These are phyloP conservation scores for Phytopythium delawarense DNA, from an alignment of 352 stramenopile species.

Conservation along the genomic window DNA sequence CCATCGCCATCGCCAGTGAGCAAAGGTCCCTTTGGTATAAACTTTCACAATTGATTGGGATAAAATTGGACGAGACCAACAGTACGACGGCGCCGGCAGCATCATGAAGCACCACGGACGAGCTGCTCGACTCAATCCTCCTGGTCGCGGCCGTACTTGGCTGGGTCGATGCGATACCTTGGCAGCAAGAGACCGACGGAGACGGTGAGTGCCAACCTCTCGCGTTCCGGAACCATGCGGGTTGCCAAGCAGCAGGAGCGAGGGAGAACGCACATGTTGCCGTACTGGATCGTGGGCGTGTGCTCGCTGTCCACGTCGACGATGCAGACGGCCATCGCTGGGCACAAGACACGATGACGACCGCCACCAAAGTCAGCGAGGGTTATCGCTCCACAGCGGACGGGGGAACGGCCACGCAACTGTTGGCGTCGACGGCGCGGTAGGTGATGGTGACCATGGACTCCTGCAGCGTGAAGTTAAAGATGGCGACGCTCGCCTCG, in stretches of 20 bases:
- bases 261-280: slow-evolving; percentile 63
- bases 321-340: slow-evolving; percentile 82
- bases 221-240: background rate
- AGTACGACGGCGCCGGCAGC: background rate
- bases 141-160: slow-evolving; percentile 60
- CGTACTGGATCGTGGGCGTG: slow-evolving; percentile 76
- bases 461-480: slow-evolving; percentile 80
- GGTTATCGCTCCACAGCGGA: background rate
- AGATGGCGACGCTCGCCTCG: slow-evolving; percentile 72
- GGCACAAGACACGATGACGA: background rate
- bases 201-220: background rate
- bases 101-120: background rate
- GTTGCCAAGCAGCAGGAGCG: background rate
- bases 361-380: background rate
- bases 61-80: background rate
- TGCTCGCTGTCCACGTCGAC: slow-evolving; percentile 83
- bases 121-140: slow-evolving; percentile 32
- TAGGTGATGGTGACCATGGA: slow-evolving; percentile 88
- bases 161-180: slow-evolving; percentile 74
- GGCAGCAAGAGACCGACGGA: background rate
- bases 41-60: background rate
- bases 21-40: background rate
- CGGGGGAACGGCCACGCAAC: slow-evolving; percentile 14
- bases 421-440: slow-evolving; percentile 70
- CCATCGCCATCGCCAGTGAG: background rate